These are phyloP conservation scores for Jaltomata sinuosa DNA, from an alignment of 257 asterid species.

Conservation along the genomic window DNA sequence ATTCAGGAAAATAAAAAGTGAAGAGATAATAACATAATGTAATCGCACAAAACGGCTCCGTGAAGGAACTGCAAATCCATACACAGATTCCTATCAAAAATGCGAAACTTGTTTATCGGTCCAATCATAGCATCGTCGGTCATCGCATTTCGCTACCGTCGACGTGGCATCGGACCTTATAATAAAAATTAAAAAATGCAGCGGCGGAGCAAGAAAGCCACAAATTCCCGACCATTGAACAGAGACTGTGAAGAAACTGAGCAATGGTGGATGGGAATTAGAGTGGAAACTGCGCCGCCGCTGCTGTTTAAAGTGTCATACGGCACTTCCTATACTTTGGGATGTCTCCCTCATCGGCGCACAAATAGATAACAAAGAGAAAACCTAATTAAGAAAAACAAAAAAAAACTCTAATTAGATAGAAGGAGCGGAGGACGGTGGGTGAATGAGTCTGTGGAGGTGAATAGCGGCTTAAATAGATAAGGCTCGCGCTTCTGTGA, in stretches of 20 bases:
- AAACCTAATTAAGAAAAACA: background rate
- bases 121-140: constrained; percentile 51
- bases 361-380: background rate
- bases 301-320: constrained; percentile 57
- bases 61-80: constrained; percentile 16
- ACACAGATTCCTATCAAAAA: constrained; percentile 70
- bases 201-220: constrained; percentile 5
- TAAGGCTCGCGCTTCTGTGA: background rate
- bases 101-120: constrained; percentile 40
- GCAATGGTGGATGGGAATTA: constrained; percentile 35
- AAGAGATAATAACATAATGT: constrained; percentile 9
- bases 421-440: background rate
- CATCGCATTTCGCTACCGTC: constrained; percentile 42
- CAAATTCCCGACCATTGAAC: constrained; percentile 38
- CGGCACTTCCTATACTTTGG: constrained; percentile 90
- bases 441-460: background rate
- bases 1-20: too few relatives aligned
- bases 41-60: constrained; percentile 72
- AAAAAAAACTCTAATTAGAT: background rate
- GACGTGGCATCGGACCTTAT: constrained; percentile 76
- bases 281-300: constrained; percentile 2
- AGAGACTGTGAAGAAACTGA: constrained; percentile 6
- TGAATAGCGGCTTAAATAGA: background rate
- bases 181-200: too few relatives aligned
- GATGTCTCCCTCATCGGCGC: constrained; percentile 59